Percentiles rank a stretch among this genome's conserved stretches.
phyloP scores from a whole-genome alignment of 345 rosid genomes.

The Eucalyptus guilfoylei region DNA sequence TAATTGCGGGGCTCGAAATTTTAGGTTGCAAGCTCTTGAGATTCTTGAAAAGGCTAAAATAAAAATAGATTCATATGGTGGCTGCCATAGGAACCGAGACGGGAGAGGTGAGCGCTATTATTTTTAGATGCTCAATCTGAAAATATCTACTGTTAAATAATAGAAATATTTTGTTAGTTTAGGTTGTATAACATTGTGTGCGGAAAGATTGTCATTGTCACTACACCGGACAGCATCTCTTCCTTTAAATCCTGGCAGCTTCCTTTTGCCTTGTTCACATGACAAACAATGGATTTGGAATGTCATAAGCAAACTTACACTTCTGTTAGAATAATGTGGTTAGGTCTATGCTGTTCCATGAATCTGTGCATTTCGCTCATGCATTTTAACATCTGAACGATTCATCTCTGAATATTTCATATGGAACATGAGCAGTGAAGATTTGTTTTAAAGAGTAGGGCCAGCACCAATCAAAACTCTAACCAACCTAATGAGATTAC shows the following conservation, averaged over 20 bases:
- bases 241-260: neutral
- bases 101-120: conserved; percentile 42
- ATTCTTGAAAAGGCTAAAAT: conserved; percentile 46
- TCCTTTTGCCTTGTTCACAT: neutral
- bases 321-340: neutral
- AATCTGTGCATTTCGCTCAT: neutral
- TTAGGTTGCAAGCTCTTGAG: conserved; percentile 80
- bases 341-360: neutral
- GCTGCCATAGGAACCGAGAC: conserved; percentile 71
- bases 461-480: neutral
- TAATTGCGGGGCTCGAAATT: conserved; percentile 85
- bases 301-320: neutral
- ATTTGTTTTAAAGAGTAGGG: neutral
- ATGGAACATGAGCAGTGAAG: neutral
- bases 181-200: neutral
- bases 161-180: neutral
- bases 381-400: neutral
- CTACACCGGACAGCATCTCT: neutral
- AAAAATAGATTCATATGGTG: conserved; percentile 83
- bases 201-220: neutral
- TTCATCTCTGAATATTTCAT: neutral
- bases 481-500: neutral
- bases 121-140: neutral
- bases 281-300: neutral
- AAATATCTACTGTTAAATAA: neutral